Base-by-base conservation (phyloP, 352 stramenopile species). In the Phytophthora litchii region DNA sequence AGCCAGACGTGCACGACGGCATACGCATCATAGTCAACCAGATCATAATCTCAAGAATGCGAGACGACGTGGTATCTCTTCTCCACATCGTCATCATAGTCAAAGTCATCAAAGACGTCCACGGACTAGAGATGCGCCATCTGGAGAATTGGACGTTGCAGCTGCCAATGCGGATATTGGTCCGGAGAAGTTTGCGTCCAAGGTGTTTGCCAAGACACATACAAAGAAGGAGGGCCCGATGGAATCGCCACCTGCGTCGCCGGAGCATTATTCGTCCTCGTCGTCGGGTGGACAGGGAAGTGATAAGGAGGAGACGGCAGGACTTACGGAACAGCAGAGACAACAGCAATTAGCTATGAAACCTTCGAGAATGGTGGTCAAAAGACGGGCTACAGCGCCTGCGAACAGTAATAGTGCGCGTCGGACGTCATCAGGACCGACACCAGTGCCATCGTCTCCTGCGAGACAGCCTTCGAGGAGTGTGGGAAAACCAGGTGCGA, bases 321-420 rank as follows among this genome's bases (percentile, higher is more conserved):
- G 42, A 21, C 41, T 51, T 5, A 19, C 37, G 21, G 52, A 60
- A 29, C 52, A 76, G 12, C 49, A 62, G 20, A 57, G 54, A 38
- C 49, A 67, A 54, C 56, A 74, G 6, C 34, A 61, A 23, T 29
- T 66, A 48, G 21, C 59, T 1, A 71, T 51, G 34, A 83, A 83
- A 31, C 76, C 74, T 13, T 86, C 76, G 6, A 63, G 76, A 11
- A 83, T 83, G 72, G 76, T 83, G 9, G 74, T 83, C 12, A 83
- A 83, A 58, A 58, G 74, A 23, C 62, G 74, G 13, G 63, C 62
- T 41, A 77, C 69, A 48, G 68, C 54, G 3, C 64, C 69, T 11
- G 43, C 40, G 4, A 68, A 42, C 47, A 70, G 45, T 45, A 65
- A 35, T 19, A 74, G 47, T 20, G 37, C 51, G 12, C 48, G 54